These are phyloP conservation scores for Alternaria novae-zelandiae DNA, from an alignment of 2,329 filamentous ascomycete species.

Conservation along the genomic window DNA sequence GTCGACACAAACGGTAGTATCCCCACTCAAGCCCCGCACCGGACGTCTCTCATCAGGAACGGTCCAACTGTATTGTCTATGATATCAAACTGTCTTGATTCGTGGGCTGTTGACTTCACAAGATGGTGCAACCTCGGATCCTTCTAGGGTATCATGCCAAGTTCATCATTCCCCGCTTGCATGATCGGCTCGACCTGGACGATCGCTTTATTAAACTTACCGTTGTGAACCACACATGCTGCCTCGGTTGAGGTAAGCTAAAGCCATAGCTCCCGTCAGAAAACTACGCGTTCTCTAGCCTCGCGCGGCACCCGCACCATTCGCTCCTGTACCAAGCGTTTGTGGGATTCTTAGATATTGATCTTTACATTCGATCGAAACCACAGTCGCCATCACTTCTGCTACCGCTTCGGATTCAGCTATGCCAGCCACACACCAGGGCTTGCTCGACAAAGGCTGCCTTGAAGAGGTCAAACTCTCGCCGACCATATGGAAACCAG, in stretches of 20 bases:
- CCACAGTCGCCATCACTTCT: neutral
- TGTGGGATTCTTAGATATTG: neutral
- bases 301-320: neutral
- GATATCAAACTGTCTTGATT: conserved; percentile 2
- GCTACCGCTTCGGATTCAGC: neutral
- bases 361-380: neutral
- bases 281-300: neutral
- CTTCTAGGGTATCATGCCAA: neutral
- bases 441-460: conserved; percentile 32
- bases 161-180: neutral
- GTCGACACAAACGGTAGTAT: conserved; percentile 15
- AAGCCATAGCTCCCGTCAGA: neutral
- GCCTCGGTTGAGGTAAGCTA: neutral
- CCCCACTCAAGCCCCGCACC: conserved; percentile 14
- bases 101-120: neutral
- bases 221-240: neutral
- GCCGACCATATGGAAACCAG: conserved; percentile 35
- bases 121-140: neutral
- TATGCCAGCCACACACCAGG: conserved; percentile 40
- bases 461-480: conserved; percentile 35
- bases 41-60: conserved; percentile 16
- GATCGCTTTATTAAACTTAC: neutral
- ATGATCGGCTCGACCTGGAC: neutral
- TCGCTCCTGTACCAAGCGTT: neutral
- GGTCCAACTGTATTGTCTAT: conserved; percentile 6